phyloP scores from a whole-genome alignment of 371 early-diverging fungal genomes.

The Pancytospora philotis region DNA sequence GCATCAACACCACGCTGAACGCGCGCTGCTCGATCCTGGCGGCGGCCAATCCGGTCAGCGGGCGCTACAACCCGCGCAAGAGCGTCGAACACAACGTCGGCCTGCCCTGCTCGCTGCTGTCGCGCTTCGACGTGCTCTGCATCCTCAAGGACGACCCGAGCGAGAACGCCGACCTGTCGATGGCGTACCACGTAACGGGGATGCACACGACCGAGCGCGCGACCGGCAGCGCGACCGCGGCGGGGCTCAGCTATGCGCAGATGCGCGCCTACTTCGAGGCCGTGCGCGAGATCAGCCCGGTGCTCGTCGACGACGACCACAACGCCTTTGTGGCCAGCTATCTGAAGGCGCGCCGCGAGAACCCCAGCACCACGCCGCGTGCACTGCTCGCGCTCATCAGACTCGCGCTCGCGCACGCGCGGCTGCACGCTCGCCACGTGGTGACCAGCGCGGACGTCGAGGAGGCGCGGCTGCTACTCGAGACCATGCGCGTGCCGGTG shows the following conservation, averaged over 20 bases:
- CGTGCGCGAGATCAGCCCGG: conserved; percentile 26
- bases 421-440: conserved; percentile 69
- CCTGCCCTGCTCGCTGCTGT: conserved; percentile 79
- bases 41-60: conserved; percentile 87
- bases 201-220: conserved; percentile 37
- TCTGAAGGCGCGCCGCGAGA: background rate
- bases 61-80: conserved; percentile 74
- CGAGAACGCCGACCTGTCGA: conserved; percentile 67
- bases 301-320: conserved; percentile 1
- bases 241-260: conserved; percentile 5
- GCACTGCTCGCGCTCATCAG: conserved; percentile 76
- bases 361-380: conserved; percentile 41
- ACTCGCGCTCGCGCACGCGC: conserved; percentile 73
- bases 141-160: conserved; percentile 79
- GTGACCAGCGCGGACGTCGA: conserved; percentile 75
- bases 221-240: background rate
- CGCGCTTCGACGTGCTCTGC: conserved; percentile 87
- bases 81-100: conserved; percentile 87
- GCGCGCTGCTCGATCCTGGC: conserved; percentile 93
- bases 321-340: background rate
- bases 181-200: conserved; percentile 51
- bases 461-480: conserved; percentile 79
- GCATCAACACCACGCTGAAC: conserved; percentile 93
- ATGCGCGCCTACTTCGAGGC: conserved; percentile 33
- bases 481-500: conserved; percentile 65